phyloP scores from a whole-genome alignment of 305 asterid species.

The Solanum hybrid region DNA sequence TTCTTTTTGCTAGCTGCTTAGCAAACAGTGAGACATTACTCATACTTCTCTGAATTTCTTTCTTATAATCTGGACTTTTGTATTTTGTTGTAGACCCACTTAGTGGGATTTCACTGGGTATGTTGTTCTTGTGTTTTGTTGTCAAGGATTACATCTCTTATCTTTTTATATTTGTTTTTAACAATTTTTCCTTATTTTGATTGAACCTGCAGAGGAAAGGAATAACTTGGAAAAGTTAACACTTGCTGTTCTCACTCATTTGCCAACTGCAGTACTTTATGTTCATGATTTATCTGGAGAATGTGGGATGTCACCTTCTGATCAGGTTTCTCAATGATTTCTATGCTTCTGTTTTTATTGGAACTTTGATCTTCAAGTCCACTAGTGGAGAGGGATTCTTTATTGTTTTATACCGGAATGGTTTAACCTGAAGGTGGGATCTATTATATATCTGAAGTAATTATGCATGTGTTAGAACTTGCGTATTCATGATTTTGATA shows the following conservation, averaged over 20 bases:
- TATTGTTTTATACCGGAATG: not conserved
- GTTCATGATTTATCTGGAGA: conserved; percentile 95
- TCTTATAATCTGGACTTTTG: not conserved
- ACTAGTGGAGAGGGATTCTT: not conserved
- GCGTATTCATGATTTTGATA: not conserved
- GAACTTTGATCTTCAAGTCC: not conserved
- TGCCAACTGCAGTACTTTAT: conserved; percentile 92
- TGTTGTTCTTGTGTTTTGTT: not conserved
- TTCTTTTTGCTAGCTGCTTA: not conserved
- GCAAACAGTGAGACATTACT: not conserved
- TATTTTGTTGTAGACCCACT: not conserved
- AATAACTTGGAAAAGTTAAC: conserved; percentile 94
- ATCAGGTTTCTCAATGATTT: conserved; percentile 50
- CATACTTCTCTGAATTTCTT: not conserved
- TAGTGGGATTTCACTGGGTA: not conserved
- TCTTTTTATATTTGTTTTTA: not conserved
- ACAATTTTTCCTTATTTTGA: conserved; percentile 1
- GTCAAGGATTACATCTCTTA: not conserved
- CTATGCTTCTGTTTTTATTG: not conserved
- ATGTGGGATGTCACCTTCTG: conserved; percentile 92
- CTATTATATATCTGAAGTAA: not conserved
- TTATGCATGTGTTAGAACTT: not conserved
- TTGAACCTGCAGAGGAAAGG: conserved; percentile 71
- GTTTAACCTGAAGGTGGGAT: not conserved
- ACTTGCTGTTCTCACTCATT: conserved; percentile 85